Evolutionary conservation across 2,329 filamentous ascomycete species (phyloP).

Genomic region (Colletotrichum chlorophyti): DNA sequence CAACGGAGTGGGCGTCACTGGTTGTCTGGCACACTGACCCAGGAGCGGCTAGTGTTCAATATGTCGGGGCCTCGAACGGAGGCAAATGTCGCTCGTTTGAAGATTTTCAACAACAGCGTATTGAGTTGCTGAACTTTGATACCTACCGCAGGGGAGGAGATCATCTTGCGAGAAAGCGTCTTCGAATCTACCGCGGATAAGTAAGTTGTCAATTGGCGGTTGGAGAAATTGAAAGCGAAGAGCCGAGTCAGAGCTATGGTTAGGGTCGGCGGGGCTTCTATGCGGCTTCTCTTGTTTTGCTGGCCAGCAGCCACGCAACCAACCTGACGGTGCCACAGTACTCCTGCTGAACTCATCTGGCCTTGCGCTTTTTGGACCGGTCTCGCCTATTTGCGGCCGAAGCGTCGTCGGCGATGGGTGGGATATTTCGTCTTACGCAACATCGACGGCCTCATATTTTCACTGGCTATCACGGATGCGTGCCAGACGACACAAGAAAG

Average conservation of each 20-base stretch:
- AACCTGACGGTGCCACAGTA: too few relatives aligned
- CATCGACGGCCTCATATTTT: slow-evolving; percentile 11
- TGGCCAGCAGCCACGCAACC: too few relatives aligned
- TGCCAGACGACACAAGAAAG: too few relatives aligned
- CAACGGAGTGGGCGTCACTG: background rate
- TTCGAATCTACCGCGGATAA: background rate
- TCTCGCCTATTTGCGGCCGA: slow-evolving; percentile 4
- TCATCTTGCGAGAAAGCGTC: background rate
- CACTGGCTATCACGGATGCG: background rate
- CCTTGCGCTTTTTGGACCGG: background rate
- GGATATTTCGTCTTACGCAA: slow-evolving; percentile 17
- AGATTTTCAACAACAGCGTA: slow-evolving; percentile 11
- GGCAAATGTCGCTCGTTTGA: slow-evolving; percentile 22
- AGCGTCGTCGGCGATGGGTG: slow-evolving; percentile 13
- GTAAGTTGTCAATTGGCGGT: background rate
- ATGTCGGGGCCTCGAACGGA: slow-evolving; percentile 15
- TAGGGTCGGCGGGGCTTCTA: background rate
- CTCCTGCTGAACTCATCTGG: slow-evolving; percentile 8
- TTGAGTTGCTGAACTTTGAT: slow-evolving; percentile 12
- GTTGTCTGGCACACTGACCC: too few relatives aligned
- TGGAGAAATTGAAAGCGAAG: background rate
- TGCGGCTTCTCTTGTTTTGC: slow-evolving; percentile 4
- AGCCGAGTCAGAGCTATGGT: slow-evolving; percentile 10
- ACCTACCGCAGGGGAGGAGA: slow-evolving; percentile 5
- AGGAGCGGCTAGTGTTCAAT: slow-evolving; percentile 20